Conservation (phyloP, 441 rosid genomes). For the Adansonia madagascariensis region DNA sequence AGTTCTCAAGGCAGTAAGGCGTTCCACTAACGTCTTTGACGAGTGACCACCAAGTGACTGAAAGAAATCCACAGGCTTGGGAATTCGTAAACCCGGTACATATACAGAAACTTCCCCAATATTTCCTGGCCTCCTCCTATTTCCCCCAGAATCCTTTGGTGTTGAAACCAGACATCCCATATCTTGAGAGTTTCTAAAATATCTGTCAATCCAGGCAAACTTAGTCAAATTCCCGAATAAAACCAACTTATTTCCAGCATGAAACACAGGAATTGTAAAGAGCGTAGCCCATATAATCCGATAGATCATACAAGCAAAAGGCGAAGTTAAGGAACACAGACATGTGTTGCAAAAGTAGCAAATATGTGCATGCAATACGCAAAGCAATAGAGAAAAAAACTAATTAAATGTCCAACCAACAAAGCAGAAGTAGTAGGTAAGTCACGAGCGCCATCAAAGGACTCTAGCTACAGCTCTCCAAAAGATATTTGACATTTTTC, state of each 20-base stretch:
- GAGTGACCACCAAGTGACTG: constrained; percentile 65
- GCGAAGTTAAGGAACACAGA: constrained; percentile 31
- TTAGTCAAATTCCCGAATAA: constrained; percentile 26
- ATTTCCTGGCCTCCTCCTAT: constrained; percentile 77
- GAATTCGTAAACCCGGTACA: constrained; percentile 94
- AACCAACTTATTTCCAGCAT: constrained; percentile 18
- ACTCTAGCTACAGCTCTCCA: constrained; percentile 45
- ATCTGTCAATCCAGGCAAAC: constrained; percentile 42
- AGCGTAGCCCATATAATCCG: constrained; percentile 23
- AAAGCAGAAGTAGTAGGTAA: constrained; percentile 50
- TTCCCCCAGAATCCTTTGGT: constrained; percentile 71
- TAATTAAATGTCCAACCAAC: constrained; percentile 59
- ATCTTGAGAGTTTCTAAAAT: constrained; percentile 36
- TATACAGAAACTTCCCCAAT: constrained; percentile 87
- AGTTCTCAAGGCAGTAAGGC: constrained; percentile 79
- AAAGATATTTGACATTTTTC: constrained; percentile 25
- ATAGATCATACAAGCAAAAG: constrained; percentile 8
- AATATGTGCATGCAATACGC: constrained; percentile 25
- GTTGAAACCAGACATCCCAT: constrained; percentile 95
- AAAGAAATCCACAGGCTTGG: constrained; percentile 83
- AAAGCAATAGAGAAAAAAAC: constrained; percentile 29
- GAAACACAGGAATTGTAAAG: constrained; percentile 15
- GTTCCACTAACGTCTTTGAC: constrained; percentile 79
- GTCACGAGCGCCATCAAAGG: constrained; percentile 61
- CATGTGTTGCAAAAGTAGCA: constrained; percentile 37